Evolutionary conservation across 1,284 basidiomycete species (phyloP).

Genomic region (Ganoderma resinaceum): DNA sequence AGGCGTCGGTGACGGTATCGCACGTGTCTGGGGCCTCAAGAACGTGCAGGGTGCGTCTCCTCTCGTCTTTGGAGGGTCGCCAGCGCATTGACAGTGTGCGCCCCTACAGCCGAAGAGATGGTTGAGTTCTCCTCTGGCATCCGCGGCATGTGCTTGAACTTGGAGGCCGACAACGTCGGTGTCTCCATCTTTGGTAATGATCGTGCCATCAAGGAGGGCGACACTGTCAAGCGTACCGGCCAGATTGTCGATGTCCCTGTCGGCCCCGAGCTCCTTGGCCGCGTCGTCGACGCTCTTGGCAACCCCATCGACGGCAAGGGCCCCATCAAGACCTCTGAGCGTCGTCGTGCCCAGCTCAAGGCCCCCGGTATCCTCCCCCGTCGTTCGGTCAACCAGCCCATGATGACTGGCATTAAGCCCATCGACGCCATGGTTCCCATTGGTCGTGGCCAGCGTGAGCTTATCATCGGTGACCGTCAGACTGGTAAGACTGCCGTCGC

Average conservation of each 20-base stretch:
- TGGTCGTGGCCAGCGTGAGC: constrained; percentile 99
- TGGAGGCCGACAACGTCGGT: constrained; percentile 99
- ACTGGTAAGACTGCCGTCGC: constrained; percentile 99
- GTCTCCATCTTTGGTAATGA: constrained; percentile 99
- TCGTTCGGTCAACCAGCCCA: constrained; percentile 99
- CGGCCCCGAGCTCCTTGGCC: constrained; percentile 94
- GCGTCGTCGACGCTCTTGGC: constrained; percentile 98
- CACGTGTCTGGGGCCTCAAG: constrained; percentile 94
- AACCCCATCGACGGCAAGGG: constrained; percentile 99
- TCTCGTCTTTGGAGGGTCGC: constrained; percentile 2
- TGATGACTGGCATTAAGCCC: constrained; percentile 99
- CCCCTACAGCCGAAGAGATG: constrained; percentile 92
- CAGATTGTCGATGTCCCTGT: constrained; percentile 99
- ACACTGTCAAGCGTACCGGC: constrained; percentile 99
- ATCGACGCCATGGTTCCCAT: constrained; percentile 99
- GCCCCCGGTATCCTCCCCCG: constrained; percentile 99
- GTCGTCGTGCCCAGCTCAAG: constrained; percentile 97
- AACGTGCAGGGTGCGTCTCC: constrained; percentile 85
- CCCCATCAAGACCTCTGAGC: constrained; percentile 91
- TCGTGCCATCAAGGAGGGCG: constrained; percentile 99
- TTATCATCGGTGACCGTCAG: constrained; percentile 99
- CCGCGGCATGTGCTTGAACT: constrained; percentile 99
- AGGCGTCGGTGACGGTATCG: constrained; percentile 99
- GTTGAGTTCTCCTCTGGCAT: constrained; percentile 99
- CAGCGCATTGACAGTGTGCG: constrained; percentile 26